Evolutionary conservation across 208 protist genomes (phyloP).

Genomic region (Trypanosoma cruzi): DNA sequence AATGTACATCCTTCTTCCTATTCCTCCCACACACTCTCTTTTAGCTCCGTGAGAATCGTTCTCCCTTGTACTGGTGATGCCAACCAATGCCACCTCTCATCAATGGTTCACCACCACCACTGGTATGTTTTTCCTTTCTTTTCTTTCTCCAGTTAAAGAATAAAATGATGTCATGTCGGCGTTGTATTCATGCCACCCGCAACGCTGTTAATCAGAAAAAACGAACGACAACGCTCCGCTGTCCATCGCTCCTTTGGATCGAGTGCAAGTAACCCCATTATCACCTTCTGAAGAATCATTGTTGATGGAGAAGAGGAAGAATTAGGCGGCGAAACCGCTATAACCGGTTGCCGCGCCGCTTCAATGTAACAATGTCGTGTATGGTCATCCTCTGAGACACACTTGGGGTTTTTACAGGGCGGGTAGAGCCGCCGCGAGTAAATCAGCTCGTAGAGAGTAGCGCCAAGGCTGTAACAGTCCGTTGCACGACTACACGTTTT

Average conservation of each 20-base stretch:
- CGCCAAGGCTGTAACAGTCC: constrained; percentile 80
- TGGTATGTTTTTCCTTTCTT: no score
- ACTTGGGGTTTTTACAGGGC: constrained; percentile 44
- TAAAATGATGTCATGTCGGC: background rate
- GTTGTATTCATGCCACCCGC: background rate
- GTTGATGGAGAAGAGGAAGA: background rate
- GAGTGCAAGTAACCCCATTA: constrained; percentile 41
- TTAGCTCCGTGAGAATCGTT: background rate
- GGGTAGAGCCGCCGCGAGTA: constrained; percentile 75
- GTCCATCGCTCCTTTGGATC: constrained; percentile 58
- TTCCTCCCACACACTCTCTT: background rate
- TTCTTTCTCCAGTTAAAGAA: no score
- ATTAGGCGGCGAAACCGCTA: constrained; percentile 29
- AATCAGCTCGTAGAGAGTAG: constrained; percentile 76
- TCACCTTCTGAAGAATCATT: constrained; percentile 51
- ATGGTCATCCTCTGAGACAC: constrained; percentile 59
- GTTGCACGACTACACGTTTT: constrained; percentile 73
- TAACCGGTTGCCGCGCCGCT: constrained; percentile 47
- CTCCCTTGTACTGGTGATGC: background rate
- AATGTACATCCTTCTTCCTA: background rate
- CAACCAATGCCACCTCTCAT: background rate
- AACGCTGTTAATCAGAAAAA: constrained; percentile 21
- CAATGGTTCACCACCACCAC: background rate
- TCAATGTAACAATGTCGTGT: constrained; percentile 72
- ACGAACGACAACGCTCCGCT: constrained; percentile 52